Conservation (phyloP, 2,329 filamentous ascomycete genomes). For the Seiridium unicorne region DNA sequence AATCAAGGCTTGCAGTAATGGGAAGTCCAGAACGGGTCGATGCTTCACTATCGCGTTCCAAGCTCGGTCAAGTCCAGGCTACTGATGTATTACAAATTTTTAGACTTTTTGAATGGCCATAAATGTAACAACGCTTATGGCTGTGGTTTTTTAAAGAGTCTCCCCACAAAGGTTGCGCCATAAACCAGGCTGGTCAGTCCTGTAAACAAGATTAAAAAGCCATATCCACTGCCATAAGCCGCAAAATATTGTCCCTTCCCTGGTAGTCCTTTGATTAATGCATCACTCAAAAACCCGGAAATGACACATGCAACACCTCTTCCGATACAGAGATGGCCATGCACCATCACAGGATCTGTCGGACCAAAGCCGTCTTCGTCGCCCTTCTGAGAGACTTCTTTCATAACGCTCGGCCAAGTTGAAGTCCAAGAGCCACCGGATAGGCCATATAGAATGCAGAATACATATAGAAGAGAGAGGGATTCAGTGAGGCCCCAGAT, state of each 20-base stretch:
- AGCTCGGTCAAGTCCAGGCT: too few relatives aligned
- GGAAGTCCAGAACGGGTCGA: too few relatives aligned
- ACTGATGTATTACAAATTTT: too few relatives aligned
- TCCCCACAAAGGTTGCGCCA: slow-evolving; percentile 39
- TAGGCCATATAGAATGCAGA: not conserved
- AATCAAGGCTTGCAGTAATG: too few relatives aligned
- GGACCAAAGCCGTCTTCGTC: slow-evolving; percentile 7
- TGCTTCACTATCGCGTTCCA: too few relatives aligned
- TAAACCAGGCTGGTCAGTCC: slow-evolving; percentile 46
- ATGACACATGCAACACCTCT: slow-evolving; percentile 58
- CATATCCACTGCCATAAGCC: slow-evolving; percentile 49
- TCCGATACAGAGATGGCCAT: slow-evolving; percentile 53
- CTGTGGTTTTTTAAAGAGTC: not conserved
- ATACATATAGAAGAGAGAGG: not conserved
- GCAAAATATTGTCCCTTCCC: slow-evolving; percentile 36
- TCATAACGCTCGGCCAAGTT: not conserved
- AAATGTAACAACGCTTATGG: too few relatives aligned
- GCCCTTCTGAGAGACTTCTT: not conserved
- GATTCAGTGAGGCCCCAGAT: not conserved
- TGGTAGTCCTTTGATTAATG: slow-evolving; percentile 42
- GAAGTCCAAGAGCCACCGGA: not conserved
- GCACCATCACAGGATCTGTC: slow-evolving; percentile 48
- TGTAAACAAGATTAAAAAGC: slow-evolving; percentile 50
- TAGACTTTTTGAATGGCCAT: too few relatives aligned
- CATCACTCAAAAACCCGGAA: slow-evolving; percentile 53